A percentile compares a stretch with the other conserved stretches of the same genome.
phyloP scores from a whole-genome alignment of 805 yeast genomes.

The Saccharomyces jurei region DNA sequence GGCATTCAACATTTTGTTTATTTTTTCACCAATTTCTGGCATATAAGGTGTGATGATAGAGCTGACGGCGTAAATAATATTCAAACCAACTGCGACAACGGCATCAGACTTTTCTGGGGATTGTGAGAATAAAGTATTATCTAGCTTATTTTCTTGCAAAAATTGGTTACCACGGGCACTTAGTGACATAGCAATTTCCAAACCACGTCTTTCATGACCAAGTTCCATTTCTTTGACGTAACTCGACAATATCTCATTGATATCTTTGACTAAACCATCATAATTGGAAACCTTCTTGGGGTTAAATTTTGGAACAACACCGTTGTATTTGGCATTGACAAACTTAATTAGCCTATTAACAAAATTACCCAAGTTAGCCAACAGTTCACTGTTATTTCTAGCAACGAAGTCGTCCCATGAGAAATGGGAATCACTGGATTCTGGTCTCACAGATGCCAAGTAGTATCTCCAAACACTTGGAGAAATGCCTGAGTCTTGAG shows the following conservation, averaged over 20 bases:
- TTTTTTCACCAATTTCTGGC: conserved; percentile 72
- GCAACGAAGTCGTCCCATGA: conserved; percentile 96
- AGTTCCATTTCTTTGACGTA: conserved; percentile 71
- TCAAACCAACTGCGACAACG: conserved; percentile 84
- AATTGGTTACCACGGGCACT: conserved; percentile 91
- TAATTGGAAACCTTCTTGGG: conserved; percentile 42
- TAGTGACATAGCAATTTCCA: conserved; percentile 84
- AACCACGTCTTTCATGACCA: conserved; percentile 76
- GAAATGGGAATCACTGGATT: conserved; percentile 90
- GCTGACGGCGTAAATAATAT: conserved; percentile 77
- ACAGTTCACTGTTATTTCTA: conserved; percentile 84
- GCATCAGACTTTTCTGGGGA: conserved; percentile 79
- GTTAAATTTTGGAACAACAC: conserved; percentile 70
- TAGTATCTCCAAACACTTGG: conserved; percentile 98
- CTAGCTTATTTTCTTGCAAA: conserved; percentile 92
- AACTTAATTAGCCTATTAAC: conserved; percentile 91
- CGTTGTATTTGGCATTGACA: conserved; percentile 81
- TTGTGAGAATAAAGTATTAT: conserved; percentile 72
- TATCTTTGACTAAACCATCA: conserved; percentile 41
- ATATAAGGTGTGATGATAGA: conserved; percentile 80
- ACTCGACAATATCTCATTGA: conserved; percentile 49
- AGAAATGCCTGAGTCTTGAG: conserved; percentile 83
- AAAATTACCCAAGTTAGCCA: conserved; percentile 94
- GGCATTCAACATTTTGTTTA: conserved; percentile 72
- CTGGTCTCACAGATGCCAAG: conserved; percentile 87